phyloP scores from a whole-genome alignment of 1,284 basidiomycete genomes.

The Kwoniella shivajii region DNA sequence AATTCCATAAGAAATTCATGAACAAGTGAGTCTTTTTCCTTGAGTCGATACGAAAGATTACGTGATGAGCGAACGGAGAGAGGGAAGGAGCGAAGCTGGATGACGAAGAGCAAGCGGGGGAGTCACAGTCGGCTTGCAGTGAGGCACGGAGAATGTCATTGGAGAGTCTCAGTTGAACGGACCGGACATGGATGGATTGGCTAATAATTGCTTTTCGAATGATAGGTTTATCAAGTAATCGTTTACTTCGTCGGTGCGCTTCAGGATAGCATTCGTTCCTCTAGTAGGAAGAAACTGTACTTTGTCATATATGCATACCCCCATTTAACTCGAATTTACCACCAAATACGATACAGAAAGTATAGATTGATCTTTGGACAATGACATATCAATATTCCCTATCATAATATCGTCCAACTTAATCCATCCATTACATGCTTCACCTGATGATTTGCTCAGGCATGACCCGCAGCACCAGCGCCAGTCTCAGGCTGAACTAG shows the following conservation, averaged over 20 bases:
- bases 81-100: background rate
- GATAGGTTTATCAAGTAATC: background rate
- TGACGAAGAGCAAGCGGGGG: too few relatives aligned
- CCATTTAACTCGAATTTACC: background rate
- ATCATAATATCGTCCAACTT: background rate
- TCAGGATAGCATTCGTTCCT: background rate
- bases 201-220: background rate
- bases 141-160: too few relatives aligned
- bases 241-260: background rate
- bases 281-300: background rate
- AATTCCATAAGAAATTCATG: slow-evolving; percentile 69
- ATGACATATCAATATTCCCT: background rate
- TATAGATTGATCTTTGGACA: background rate
- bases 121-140: too few relatives aligned
- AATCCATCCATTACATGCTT: too few relatives aligned
- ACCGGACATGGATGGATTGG: too few relatives aligned
- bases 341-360: background rate
- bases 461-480: background rate
- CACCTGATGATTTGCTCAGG: background rate
- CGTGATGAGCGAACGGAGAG: too few relatives aligned
- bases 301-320: background rate
- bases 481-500: background rate
- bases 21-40: slow-evolving; percentile 43
- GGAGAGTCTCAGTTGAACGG: too few relatives aligned
- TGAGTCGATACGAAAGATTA: too few relatives aligned